phyloP scores from a whole-genome alignment of 129 eudicot species.

The Calendula officinalis region DNA sequence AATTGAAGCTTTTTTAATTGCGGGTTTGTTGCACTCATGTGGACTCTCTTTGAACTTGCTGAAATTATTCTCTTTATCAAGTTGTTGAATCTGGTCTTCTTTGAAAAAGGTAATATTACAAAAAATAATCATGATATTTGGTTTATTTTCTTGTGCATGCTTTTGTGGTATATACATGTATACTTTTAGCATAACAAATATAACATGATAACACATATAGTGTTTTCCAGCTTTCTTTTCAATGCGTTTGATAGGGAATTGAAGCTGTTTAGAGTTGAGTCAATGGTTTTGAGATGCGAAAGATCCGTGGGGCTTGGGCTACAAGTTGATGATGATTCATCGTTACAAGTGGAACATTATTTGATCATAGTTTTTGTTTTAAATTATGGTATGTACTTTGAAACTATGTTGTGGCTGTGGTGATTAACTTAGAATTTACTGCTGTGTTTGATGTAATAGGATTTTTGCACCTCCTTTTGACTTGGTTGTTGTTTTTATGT shows the following conservation, averaged over 20 bases:
- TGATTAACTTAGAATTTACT: slow-evolving; percentile 21
- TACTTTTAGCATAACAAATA: too few relatives aligned
- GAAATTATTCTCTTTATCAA: slow-evolving; percentile 16
- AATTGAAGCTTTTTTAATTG: slow-evolving; percentile 11
- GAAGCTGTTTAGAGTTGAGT: background rate
- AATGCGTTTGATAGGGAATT: background rate
- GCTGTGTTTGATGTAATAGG: slow-evolving; percentile 34
- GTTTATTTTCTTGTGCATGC: too few relatives aligned
- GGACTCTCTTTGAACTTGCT: slow-evolving; percentile 16
- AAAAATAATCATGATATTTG: too few relatives aligned
- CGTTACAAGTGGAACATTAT: slow-evolving; percentile 20
- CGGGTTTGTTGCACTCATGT: slow-evolving; percentile 15
- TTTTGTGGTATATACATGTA: too few relatives aligned
- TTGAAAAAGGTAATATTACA: slow-evolving; percentile 18
- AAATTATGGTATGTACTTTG: slow-evolving; percentile 25
- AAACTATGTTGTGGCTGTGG: slow-evolving; percentile 34
- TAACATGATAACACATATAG: too few relatives aligned
- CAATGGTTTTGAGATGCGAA: background rate
- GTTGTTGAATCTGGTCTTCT: slow-evolving; percentile 26
- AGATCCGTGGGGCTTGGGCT: background rate
- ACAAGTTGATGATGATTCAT: background rate
- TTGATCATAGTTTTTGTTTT: slow-evolving; percentile 26
- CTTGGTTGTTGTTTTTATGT: slow-evolving; percentile 1
- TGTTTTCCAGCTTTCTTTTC: background rate
- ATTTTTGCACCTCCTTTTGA: slow-evolving; percentile 5